Base-by-base conservation (phyloP, 176 grass and related monocot genomes). In the Zoysia pacifica region DNA sequence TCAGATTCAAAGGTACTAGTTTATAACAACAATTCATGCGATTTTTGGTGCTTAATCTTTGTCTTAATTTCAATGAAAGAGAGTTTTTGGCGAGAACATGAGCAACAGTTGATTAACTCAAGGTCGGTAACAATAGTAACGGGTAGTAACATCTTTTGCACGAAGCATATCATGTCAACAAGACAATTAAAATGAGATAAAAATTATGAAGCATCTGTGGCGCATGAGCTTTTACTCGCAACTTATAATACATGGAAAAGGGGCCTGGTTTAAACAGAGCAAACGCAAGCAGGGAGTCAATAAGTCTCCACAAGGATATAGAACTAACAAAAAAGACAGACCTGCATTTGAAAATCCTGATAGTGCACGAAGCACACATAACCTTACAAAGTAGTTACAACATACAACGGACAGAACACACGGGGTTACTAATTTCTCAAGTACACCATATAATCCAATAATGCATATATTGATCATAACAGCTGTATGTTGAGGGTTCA, bases 241-340 rank as follows among this genome's bases (percentile, higher is more conserved):
- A 47, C 40, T 12, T 54, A 28, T 48, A 70, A 75, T 14, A 75
- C 74, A 53, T 54, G 70, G 71, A 37, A 85, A 59, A 65, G 36
- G 55, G 14, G 9, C 18, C 15, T 62, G 63, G 7, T 63, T 50
- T 56, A n/a, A 85, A 76, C 28, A 76, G 48, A 82, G 46, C 55
- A 42, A 71, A 70, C 48, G 42, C 4, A 80, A 65, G 28, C 37
- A 80, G 65, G 40, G 41, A 65, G 48, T 18, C 10, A 58, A 58
- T 41, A 14, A 13, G 42, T 60, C 58, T 48, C 54, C 36, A 50
- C 6, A 72, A 16, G 64, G 62, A 20, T n/a, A 14, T 6, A 69
- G 9, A 69, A 79, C 65, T 16, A 49, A 56, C 2, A 11, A 84
- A 74, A 75, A 75, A 76, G 51, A 58, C 18, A 51, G 56, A 89